Percentiles rank a stretch among this genome's conserved stretches.
phyloP scores from a whole-genome alignment of 2,329 filamentous ascomycete genomes.

The Diaporthe vexans region DNA sequence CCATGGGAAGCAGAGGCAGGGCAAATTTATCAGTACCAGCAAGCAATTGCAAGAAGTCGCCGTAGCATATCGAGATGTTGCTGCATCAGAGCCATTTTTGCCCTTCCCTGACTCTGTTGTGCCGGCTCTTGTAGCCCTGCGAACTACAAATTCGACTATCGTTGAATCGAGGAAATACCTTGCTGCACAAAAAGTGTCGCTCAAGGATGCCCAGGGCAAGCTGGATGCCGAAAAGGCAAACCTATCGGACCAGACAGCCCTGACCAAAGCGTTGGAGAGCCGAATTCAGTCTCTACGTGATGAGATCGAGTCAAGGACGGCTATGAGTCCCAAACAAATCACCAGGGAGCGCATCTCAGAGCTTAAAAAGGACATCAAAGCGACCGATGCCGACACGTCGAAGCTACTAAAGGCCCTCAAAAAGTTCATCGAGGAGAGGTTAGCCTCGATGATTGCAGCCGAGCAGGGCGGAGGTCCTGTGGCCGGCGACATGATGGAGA shows the following conservation, averaged over 20 bases:
- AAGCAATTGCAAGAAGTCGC: conserved; percentile 64
- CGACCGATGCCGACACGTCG: conserved; percentile 72
- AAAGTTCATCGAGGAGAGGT: conserved; percentile 77
- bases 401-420: conserved; percentile 75
- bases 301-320: conserved; percentile 69
- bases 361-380: conserved; percentile 69
- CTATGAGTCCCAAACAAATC: conserved; percentile 72
- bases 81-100: conserved; percentile 73
- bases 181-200: conserved; percentile 56
- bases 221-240: conserved; percentile 66
- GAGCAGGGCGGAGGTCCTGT: conserved; percentile 88
- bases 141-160: conserved; percentile 75
- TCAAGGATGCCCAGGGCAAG: conserved; percentile 59
- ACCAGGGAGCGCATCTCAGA: conserved; percentile 73
- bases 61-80: conserved; percentile 75
- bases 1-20: neutral
- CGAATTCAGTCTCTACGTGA: conserved; percentile 72
- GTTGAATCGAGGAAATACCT: conserved; percentile 75
- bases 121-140: conserved; percentile 79
- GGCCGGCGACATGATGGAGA: conserved; percentile 79
- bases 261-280: conserved; percentile 66
- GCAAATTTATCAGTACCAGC: conserved; percentile 10
- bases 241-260: conserved; percentile 67
- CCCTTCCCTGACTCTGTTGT: conserved; percentile 77
- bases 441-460: conserved; percentile 83